Evolutionary conservation across 768 basidiomycete genomes (phyloP).

Genomic region (Phaeotremella fagi): DNA sequence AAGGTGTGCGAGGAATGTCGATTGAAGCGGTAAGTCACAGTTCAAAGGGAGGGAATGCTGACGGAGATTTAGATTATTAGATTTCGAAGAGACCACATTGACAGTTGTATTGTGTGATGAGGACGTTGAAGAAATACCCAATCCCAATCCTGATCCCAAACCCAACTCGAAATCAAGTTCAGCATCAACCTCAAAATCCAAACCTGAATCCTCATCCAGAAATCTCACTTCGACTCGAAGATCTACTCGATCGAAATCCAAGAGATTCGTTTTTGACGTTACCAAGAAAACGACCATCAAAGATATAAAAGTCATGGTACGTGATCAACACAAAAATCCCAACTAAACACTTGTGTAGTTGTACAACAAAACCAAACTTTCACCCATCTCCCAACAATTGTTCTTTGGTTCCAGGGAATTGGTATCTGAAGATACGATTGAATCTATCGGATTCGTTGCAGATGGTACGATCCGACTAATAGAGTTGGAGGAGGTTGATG

Average conservation of each 20-base stretch:
- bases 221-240: background rate
- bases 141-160: too few relatives aligned
- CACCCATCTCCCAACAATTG: slow-evolving; percentile 29
- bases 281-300: slow-evolving; percentile 17
- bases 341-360: background rate
- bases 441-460: slow-evolving; percentile 12
- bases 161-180: too few relatives aligned
- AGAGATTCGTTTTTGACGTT: slow-evolving; percentile 2
- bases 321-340: background rate
- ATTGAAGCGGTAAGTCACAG: background rate
- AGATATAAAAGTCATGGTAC: slow-evolving; percentile 21
- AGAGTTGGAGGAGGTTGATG: slow-evolving; percentile 16
- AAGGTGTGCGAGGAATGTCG: slow-evolving; percentile 19
- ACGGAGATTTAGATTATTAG: background rate
- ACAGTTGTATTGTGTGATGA: background rate
- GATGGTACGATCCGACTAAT: slow-evolving; percentile 12
- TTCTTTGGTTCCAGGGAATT: slow-evolving; percentile 13
- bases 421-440: slow-evolving; percentile 20
- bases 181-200: too few relatives aligned
- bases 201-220: background rate
- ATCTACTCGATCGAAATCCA: slow-evolving; percentile 5
- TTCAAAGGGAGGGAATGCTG: too few relatives aligned
- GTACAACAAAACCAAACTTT: slow-evolving; percentile 10
- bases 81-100: slow-evolving; percentile 7
- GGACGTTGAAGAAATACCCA: background rate